These are phyloP conservation scores for Fallopia convolvulus DNA, from an alignment of 148 eudicot genomes.

Conservation along the genomic window DNA sequence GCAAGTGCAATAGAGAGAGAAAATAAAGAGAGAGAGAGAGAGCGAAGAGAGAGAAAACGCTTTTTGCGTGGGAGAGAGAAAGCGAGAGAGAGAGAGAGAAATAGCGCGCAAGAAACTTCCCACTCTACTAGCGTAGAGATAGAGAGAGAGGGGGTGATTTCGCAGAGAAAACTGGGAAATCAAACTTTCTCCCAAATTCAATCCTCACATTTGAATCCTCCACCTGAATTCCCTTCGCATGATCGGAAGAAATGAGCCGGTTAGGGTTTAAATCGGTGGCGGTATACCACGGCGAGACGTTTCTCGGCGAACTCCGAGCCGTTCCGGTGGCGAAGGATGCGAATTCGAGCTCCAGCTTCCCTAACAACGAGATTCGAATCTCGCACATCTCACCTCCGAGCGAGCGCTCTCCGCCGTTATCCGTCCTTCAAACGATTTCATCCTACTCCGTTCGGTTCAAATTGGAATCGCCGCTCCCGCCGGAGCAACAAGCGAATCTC, in stretches of 20 bases:
- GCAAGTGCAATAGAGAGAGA: not conserved
- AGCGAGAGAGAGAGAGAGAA: not conserved
- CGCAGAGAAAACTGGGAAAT: not conserved
- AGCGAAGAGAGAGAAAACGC: not conserved
- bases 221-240: not conserved
- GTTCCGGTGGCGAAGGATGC: conserved; percentile 30
- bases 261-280: conserved; percentile 62
- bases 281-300: conserved; percentile 54
- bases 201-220: not conserved
- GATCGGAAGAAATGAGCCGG: conserved; percentile 28
- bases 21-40: not conserved
- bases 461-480: conserved; percentile 45
- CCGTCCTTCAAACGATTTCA: conserved; percentile 62
- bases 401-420: conserved; percentile 68
- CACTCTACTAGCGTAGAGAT: not conserved
- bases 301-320: conserved; percentile 48
- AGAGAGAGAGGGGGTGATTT: not conserved
- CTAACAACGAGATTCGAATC: conserved; percentile 75
- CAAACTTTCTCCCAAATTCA: not conserved
- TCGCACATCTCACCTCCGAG: conserved; percentile 40
- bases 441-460: conserved; percentile 61
- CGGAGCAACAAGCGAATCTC: conserved; percentile 32
- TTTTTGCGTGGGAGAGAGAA: not conserved
- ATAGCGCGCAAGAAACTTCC: conserved; percentile 6
- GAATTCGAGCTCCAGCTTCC: conserved; percentile 34